phyloP scores from a whole-genome alignment of 495 filamentous ascomycete species.

The Podospora sp. region DNA sequence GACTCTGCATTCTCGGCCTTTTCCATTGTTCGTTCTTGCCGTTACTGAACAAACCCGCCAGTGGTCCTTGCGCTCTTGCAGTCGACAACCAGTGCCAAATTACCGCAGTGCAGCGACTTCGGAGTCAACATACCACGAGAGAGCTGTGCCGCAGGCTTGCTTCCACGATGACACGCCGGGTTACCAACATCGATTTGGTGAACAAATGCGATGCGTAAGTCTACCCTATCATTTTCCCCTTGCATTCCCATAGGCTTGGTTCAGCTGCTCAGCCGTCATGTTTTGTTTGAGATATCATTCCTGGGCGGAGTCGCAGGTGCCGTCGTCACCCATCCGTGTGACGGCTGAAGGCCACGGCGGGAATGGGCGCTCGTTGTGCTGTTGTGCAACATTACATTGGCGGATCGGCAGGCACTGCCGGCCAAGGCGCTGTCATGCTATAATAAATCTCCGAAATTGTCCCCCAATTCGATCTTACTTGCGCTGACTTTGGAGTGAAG shows the following conservation, averaged over 20 bases:
- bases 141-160: not conserved
- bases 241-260: not conserved
- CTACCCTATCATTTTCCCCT: not conserved
- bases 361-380: not conserved
- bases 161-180: slow-evolving; percentile 21
- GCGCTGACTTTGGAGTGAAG: slow-evolving; percentile 40
- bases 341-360: not conserved
- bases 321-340: not conserved
- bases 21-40: not conserved
- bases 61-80: not conserved
- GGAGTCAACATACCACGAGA: not conserved
- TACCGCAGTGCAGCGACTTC: not conserved
- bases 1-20: not conserved
- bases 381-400: slow-evolving; percentile 3
- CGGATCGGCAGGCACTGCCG: slow-evolving; percentile 16
- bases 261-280: not conserved
- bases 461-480: not conserved
- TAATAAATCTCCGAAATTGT: not conserved
- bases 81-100: not conserved
- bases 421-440: not conserved
- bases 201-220: slow-evolving; percentile 66
- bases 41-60: not conserved
- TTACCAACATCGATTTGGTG: slow-evolving; percentile 40
- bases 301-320: not conserved
- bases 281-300: not conserved